phyloP scores from a whole-genome alignment of 2,329 filamentous ascomycete genomes.

The Aspergillus sergii region DNA sequence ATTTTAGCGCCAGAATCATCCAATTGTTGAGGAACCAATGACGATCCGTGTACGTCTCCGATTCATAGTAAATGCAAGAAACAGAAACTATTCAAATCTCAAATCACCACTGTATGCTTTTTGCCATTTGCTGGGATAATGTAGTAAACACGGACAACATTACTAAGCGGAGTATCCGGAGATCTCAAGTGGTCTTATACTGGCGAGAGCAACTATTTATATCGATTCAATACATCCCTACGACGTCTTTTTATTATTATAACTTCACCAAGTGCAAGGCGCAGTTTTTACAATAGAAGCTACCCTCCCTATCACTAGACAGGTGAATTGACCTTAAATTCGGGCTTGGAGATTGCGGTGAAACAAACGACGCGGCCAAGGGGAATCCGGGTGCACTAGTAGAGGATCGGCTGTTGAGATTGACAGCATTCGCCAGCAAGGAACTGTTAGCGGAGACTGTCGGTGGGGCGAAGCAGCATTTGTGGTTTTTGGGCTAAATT shows the following conservation, averaged over 20 bases:
- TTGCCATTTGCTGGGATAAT: background rate
- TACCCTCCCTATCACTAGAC: background rate
- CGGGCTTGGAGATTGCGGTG: background rate
- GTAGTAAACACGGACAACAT: background rate
- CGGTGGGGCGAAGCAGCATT: background rate
- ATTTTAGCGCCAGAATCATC: background rate
- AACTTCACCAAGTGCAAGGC: background rate
- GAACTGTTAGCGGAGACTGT: background rate
- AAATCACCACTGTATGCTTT: background rate
- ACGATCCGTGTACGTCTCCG: background rate
- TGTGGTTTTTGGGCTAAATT: background rate
- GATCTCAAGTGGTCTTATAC: background rate
- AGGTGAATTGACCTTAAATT: background rate
- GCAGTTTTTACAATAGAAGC: background rate
- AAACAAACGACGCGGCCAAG: background rate
- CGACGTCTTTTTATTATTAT: background rate
- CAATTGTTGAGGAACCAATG: background rate
- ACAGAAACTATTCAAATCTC: background rate
- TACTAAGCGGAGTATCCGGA: background rate
- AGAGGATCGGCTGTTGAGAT: background rate
- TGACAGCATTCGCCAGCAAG: background rate
- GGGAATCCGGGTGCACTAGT: background rate
- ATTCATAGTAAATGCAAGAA: background rate
- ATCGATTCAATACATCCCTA: background rate
- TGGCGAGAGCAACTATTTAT: background rate